These are phyloP conservation scores for Scheffersomyces lignicola DNA, from an alignment of 1,139 yeast species.

Conservation along the genomic window DNA sequence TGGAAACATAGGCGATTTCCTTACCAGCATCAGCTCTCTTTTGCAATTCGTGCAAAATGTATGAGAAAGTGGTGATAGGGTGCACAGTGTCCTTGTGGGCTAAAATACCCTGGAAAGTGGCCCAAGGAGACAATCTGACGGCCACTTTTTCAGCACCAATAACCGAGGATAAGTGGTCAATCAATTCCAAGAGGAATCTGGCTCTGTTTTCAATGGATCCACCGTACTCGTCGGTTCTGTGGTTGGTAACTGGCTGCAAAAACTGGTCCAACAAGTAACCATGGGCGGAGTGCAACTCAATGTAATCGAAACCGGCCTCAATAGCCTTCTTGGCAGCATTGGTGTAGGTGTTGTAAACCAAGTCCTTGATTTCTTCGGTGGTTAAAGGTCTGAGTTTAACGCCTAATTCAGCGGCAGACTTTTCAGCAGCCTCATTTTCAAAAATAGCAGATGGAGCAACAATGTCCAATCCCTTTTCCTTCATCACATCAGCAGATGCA, in stretches of 20 bases:
- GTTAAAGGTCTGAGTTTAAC: conserved; percentile 40
- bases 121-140: conserved; percentile 64
- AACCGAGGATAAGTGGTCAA: conserved; percentile 51
- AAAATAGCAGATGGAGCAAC: conserved; percentile 27
- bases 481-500: conserved; percentile 43
- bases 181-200: conserved; percentile 54
- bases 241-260: conserved; percentile 44
- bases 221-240: conserved; percentile 33
- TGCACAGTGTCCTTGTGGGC: conserved; percentile 33
- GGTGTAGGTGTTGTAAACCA: conserved; percentile 33
- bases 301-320: conserved; percentile 66
- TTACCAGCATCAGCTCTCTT: conserved; percentile 39
- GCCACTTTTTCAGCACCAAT: conserved; percentile 57
- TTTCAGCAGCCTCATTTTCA: conserved; percentile 20
- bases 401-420: conserved; percentile 29
- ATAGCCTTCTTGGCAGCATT: conserved; percentile 49
- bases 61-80: conserved; percentile 36
- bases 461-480: conserved; percentile 27
- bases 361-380: conserved; percentile 40
- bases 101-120: conserved; percentile 38
- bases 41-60: conserved; percentile 37
- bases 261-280: conserved; percentile 69
- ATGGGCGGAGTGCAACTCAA: conserved; percentile 69
- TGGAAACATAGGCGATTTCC: conserved; percentile 49
- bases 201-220: conserved; percentile 65